Base-by-base conservation (phyloP, 2,329 filamentous ascomycete species). In the Phaeosphaeria sp. region DNA sequence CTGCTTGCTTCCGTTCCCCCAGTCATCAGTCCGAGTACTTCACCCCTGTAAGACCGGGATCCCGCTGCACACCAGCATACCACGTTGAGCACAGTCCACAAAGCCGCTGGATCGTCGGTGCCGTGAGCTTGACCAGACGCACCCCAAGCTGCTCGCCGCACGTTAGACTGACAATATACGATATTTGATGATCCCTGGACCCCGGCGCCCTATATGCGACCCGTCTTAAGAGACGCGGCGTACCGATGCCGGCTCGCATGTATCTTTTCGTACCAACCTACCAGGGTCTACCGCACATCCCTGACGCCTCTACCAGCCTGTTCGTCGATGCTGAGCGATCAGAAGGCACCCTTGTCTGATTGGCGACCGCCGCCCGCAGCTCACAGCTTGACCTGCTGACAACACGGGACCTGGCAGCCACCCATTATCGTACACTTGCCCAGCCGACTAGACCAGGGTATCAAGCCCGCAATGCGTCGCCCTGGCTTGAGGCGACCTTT, bases 181-280 rank as follows among this genome's bases (percentile, higher is more conserved):
- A 75, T 72, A 77, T 77, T 76, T 71, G 68, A 59, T 72, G 72
- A 74, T 72, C 64, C 64, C 72, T 69, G 69, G 54, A 72, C 64
- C 67, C 72, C 56, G 55, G 30, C 30, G 58, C 63, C 67, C 66
- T 71, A 72, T 74, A 72, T 62, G 62, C 46, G 59, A 42, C 55
- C 57, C 43, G 63, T 50, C 56, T 68, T 71, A 72, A 67, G 54
- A 44, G 50, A 41, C 42, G 59, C 60, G 51, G 64, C 65, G 63
- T 70, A 72, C 72, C 68, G 66, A 70, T 68, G 68, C 69, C 70
- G 69, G 71, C 65, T 69, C 62, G 65, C 67, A 72, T 64, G 71
- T 72, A 73, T 64, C 64, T 63, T 66, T 65, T 64, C 52, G 72
- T 73, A 71, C 60, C 67, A 21, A 46, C 21, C 25, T 36, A 46